phyloP scores from a whole-genome alignment of 1,284 basidiomycete species.

The Singerocomus inundabilis region DNA sequence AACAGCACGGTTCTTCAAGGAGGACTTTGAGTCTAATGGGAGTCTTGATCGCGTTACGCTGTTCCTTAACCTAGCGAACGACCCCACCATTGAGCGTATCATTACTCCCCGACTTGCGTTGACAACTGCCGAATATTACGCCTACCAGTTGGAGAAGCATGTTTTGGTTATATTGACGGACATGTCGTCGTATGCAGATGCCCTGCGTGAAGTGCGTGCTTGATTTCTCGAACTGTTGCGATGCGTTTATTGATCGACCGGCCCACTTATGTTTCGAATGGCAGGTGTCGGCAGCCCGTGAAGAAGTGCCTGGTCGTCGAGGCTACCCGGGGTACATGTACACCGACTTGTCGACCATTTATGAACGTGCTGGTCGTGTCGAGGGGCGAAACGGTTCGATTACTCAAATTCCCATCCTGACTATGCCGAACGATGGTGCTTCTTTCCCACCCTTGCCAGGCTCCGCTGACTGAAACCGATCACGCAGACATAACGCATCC shows the following conservation, averaged over 20 bases:
- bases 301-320: constrained; percentile 99
- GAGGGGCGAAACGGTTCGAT: constrained; percentile 98
- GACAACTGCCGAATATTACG: constrained; percentile 99
- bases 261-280: constrained; percentile 12
- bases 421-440: constrained; percentile 98
- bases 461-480: constrained; percentile 26
- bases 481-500: constrained; percentile 95
- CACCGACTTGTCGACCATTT: constrained; percentile 97
- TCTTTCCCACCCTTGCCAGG: constrained; percentile 24
- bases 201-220: constrained; percentile 80
- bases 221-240: constrained; percentile 1
- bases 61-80: constrained; percentile 98
- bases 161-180: constrained; percentile 98
- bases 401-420: constrained; percentile 99
- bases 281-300: constrained; percentile 95
- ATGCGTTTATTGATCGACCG: constrained; percentile 20
- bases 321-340: constrained; percentile 99
- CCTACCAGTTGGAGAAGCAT: constrained; percentile 99
- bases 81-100: constrained; percentile 99
- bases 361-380: constrained; percentile 98
- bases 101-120: constrained; percentile 98
- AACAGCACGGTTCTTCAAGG: constrained; percentile 99
- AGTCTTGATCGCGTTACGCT: constrained; percentile 97
- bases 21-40: constrained; percentile 99
- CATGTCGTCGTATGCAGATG: constrained; percentile 98